These are phyloP conservation scores for Microsporum ferrugineum DNA, from an alignment of 2,329 filamentous ascomycete species.

Conservation along the genomic window DNA sequence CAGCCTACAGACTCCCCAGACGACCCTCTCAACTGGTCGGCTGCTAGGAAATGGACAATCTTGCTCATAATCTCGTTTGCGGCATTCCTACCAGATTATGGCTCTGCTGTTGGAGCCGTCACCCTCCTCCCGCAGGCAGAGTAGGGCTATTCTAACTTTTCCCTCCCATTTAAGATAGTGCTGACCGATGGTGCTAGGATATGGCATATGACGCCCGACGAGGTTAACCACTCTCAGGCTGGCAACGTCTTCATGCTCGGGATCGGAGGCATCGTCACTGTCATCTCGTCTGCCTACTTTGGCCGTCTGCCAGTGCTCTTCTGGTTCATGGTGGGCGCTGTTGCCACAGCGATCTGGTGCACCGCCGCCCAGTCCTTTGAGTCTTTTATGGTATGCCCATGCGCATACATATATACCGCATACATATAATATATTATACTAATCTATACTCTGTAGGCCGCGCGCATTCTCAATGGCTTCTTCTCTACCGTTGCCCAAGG, in stretches of 20 bases:
- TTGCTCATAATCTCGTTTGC: slow-evolving; percentile 30
- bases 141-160: slow-evolving; percentile 13
- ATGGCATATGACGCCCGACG: slow-evolving; percentile 29
- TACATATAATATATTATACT: not conserved
- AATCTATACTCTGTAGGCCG: slow-evolving; percentile 17
- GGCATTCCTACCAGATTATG: slow-evolving; percentile 34
- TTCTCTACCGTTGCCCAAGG: slow-evolving; percentile 34
- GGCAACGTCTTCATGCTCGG: slow-evolving; percentile 38
- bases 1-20: slow-evolving; percentile 28
- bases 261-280: slow-evolving; percentile 31
- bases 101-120: slow-evolving; percentile 32
- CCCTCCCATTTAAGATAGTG: not conserved
- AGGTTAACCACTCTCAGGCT: slow-evolving; percentile 31
- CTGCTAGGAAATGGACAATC: slow-evolving; percentile 25
- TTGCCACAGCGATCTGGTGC: slow-evolving; percentile 32
- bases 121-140: slow-evolving; percentile 31
- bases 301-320: slow-evolving; percentile 37
- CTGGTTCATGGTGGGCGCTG: slow-evolving; percentile 28
- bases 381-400: slow-evolving; percentile 23
- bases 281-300: slow-evolving; percentile 34
- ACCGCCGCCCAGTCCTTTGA: slow-evolving; percentile 28
- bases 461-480: slow-evolving; percentile 36
- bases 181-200: slow-evolving; percentile 12
- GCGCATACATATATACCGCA: not conserved
- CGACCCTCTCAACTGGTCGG: slow-evolving; percentile 31